Conservation (phyloP, 768 basidiomycete species). For the Kwoniella dendrophila region DNA sequence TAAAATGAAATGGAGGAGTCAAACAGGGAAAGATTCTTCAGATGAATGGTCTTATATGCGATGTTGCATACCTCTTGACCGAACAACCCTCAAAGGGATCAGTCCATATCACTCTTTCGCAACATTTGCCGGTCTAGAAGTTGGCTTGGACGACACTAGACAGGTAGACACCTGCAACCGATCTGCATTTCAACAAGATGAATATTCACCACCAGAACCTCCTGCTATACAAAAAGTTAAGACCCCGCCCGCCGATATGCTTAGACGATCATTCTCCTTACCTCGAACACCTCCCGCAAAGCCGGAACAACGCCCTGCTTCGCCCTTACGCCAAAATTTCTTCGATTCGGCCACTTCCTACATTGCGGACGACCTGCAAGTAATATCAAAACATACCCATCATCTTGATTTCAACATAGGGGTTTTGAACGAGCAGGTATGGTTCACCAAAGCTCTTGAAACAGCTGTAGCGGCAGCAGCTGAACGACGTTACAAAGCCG, state of each 20-base stretch:
- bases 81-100: conserved; percentile 39
- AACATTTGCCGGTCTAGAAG: conserved; percentile 47
- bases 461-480: conserved; percentile 28
- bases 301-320: background rate
- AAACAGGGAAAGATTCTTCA: background rate
- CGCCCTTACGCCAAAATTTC: background rate
- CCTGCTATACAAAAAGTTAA: conserved; percentile 1
- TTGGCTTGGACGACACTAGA: conserved; percentile 32
- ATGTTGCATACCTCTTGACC: conserved; percentile 51
- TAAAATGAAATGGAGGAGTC: conserved; percentile 30
- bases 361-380: conserved; percentile 3
- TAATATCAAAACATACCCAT: background rate
- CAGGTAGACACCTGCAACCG: conserved; percentile 1
- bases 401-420: conserved; percentile 49
- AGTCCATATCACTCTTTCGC: conserved; percentile 54
- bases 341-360: background rate
- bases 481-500: conserved; percentile 26
- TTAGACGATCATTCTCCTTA: conserved; percentile 2
- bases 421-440: conserved; percentile 46
- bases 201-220: conserved; percentile 4
- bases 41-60: conserved; percentile 55
- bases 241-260: background rate
- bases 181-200: background rate
- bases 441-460: conserved; percentile 45
- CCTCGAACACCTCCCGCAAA: background rate